Evolutionary conservation across 768 basidiomycete genomes (phyloP).

Genomic region (Coprinellus aureogranulatus): DNA sequence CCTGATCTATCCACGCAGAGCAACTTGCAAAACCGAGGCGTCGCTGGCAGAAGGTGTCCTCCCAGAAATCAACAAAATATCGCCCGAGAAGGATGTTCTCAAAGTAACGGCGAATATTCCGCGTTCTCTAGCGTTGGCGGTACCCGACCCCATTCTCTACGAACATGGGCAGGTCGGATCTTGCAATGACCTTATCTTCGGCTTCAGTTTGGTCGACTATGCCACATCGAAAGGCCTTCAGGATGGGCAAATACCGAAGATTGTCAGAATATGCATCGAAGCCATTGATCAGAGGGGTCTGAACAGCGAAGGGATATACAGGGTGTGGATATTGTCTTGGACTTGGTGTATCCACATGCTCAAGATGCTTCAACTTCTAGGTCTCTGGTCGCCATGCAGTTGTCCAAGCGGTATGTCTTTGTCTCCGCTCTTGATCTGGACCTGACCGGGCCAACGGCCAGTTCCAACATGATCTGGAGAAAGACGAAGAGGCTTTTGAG

Average conservation of each 20-base stretch:
- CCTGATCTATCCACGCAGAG: conserved; percentile 40
- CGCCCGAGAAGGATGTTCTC: conserved; percentile 66
- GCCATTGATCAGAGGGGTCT: conserved; percentile 81
- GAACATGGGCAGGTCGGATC: conserved; percentile 78
- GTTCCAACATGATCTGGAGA: conserved; percentile 86
- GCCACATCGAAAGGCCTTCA: conserved; percentile 73
- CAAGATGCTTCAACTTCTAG: conserved; percentile 33
- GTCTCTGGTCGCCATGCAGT: conserved; percentile 83
- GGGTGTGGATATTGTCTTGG: conserved; percentile 38
- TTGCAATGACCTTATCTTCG: conserved; percentile 87
- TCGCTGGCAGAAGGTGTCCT: conserved; percentile 69
- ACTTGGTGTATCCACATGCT: background rate
- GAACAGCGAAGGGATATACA: conserved; percentile 77
- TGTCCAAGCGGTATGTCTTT: conserved; percentile 66
- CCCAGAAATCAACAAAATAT: conserved; percentile 61
- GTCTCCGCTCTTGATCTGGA: background rate
- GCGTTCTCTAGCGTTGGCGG: conserved; percentile 59
- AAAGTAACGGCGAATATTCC: conserved; percentile 56
- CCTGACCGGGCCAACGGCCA: conserved; percentile 25
- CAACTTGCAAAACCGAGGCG: conserved; percentile 72
- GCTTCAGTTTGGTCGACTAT: conserved; percentile 84
- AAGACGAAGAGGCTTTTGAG: conserved; percentile 71
- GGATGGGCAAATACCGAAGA: conserved; percentile 77
- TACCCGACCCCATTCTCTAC: conserved; percentile 72
- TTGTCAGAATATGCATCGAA: conserved; percentile 74